A percentile compares a stretch with the other conserved stretches of the same genome.
These are phyloP conservation scores for Penicillium thymicola DNA, from an alignment of 2,329 filamentous ascomycete genomes.

Conservation along the genomic window DNA sequence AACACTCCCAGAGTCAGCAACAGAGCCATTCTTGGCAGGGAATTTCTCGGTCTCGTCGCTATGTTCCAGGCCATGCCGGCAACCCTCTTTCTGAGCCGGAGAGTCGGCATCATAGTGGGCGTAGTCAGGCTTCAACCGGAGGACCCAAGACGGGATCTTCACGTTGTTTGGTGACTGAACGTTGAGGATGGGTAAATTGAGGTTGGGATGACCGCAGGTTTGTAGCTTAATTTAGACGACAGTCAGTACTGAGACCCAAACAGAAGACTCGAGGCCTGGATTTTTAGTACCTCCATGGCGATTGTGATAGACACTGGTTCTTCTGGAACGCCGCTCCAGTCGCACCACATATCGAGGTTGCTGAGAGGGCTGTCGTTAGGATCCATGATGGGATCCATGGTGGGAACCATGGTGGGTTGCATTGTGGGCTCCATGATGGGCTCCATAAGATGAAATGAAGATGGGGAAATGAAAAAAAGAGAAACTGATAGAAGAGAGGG, in stretches of 20 bases:
- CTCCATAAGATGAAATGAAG: neutral
- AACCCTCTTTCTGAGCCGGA: neutral
- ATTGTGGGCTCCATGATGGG: neutral
- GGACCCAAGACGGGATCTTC: neutral
- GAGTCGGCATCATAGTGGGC: neutral
- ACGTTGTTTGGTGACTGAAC: slow-evolving; percentile 1
- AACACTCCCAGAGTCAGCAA: neutral
- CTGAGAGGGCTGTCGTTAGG: slow-evolving; percentile 18
- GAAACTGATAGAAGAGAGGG: neutral
- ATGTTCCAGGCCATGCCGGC: too few species aligned
- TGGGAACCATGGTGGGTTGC: too few species aligned
- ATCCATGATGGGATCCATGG: slow-evolving; percentile 5
- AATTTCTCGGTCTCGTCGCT: neutral
- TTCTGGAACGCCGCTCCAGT: slow-evolving; percentile 29
- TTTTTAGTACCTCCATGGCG: slow-evolving; percentile 28
- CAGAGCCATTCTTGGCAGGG: neutral
- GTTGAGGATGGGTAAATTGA: slow-evolving; percentile 23
- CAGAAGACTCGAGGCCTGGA: neutral
- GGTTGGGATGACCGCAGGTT: slow-evolving; percentile 25
- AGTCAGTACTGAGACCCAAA: neutral
- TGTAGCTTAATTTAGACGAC: slow-evolving; percentile 8
- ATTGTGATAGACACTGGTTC: slow-evolving; percentile 27
- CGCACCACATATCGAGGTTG: slow-evolving; percentile 31
- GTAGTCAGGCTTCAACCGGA: neutral
- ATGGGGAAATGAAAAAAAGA: neutral